Percentiles rank a stretch among this genome's conserved stretches.
phyloP scores from a whole-genome alignment of 768 basidiomycete genomes.

The Pleurotus cornucopiae region DNA sequence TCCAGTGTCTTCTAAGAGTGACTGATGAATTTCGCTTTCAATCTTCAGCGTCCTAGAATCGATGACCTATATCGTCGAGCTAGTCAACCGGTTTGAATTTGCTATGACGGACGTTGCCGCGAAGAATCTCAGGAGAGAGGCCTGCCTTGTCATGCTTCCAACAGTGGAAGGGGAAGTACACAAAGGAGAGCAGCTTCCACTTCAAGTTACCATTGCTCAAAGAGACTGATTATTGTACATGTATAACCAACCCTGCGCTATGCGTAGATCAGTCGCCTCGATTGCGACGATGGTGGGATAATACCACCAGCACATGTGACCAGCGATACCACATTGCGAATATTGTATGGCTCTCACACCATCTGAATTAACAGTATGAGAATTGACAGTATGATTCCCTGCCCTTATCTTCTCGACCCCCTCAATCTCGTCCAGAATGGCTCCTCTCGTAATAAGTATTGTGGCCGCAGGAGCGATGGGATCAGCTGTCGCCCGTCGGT shows the following conservation, averaged over 20 bases:
- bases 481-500: slow-evolving; percentile 44
- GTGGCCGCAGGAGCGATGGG: slow-evolving; percentile 61
- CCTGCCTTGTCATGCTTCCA: slow-evolving; percentile 36
- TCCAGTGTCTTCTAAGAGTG: neutral
- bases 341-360: neutral
- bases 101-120: slow-evolving; percentile 30
- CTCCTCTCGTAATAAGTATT: slow-evolving; percentile 32
- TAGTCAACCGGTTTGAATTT: slow-evolving; percentile 52
- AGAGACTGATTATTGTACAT: slow-evolving; percentile 15
- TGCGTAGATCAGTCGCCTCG: too few relatives aligned
- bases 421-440: neutral
- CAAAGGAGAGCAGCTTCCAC: slow-evolving; percentile 38
- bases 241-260: too few relatives aligned
- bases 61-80: slow-evolving; percentile 55
- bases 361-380: neutral
- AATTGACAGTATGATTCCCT: neutral
- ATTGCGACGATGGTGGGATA: neutral
- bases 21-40: neutral
- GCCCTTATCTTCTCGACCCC: neutral
- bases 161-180: slow-evolving; percentile 36
- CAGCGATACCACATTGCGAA: neutral
- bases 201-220: slow-evolving; percentile 29
- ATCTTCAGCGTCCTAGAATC: slow-evolving; percentile 38
- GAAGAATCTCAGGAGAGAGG: slow-evolving; percentile 31
- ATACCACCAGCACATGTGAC: neutral